These are phyloP conservation scores for Fusarium pseudocircinatum DNA, from an alignment of 2,329 filamentous ascomycete species.

Conservation along the genomic window DNA sequence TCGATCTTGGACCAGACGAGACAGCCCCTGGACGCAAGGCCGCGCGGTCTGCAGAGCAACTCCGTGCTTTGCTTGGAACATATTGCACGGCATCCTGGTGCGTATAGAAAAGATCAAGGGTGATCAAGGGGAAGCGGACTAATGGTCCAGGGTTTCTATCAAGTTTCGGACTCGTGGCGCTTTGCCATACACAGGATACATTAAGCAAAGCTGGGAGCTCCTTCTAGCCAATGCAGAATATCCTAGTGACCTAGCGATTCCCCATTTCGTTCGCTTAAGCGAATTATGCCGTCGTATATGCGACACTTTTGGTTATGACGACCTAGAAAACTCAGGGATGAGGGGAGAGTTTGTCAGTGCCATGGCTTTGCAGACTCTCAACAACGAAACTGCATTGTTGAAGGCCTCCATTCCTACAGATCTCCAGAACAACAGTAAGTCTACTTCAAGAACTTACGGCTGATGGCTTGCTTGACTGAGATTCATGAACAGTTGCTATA, in stretches of 20 bases:
- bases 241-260: background rate
- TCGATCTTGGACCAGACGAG: constrained; percentile 12
- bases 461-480: too few species aligned
- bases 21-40: background rate
- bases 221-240: background rate
- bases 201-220: constrained; percentile 3
- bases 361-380: constrained; percentile 10
- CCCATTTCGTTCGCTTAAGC: background rate
- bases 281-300: constrained; percentile 1
- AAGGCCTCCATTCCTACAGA: background rate
- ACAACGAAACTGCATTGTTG: background rate
- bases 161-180: constrained; percentile 10
- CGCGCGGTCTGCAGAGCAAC: background rate
- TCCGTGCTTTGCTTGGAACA: constrained; percentile 12
- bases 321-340: background rate
- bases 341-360: constrained; percentile 11
- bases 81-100: constrained; percentile 13
- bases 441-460: rapidly evolving
- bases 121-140: rapidly evolving
- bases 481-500: background rate
- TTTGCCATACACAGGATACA: constrained; percentile 5
- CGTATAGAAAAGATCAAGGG: rapidly evolving
- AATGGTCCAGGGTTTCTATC: background rate
- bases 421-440: background rate
- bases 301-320: constrained; percentile 12